Percentiles rank a stretch among this genome's conserved stretches.
Conservation (phyloP, 139 green algal genomes). For the Chlorella sorokiniana region DNA sequence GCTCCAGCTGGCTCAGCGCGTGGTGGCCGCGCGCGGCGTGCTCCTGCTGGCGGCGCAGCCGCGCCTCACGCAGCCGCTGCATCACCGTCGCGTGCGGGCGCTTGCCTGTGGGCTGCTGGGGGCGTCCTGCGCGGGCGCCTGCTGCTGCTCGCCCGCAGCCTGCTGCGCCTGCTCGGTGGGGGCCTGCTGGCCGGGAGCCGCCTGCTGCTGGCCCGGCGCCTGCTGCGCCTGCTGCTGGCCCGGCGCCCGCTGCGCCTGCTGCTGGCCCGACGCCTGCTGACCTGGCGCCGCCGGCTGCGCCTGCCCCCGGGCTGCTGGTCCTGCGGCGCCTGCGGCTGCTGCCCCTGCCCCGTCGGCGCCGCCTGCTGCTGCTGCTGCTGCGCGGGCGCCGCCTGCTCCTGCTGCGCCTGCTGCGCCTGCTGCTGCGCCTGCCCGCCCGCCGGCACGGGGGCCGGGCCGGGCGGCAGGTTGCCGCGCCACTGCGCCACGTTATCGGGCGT, state of each 20-base stretch:
- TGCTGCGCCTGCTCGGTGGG: conserved; percentile 4
- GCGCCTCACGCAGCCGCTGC: conserved; percentile 15
- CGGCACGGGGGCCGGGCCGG: neutral
- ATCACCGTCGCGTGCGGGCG: neutral
- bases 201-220: too few species aligned
- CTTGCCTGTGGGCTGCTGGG: neutral
- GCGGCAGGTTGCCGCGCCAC: neutral
- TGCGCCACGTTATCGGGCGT: neutral
- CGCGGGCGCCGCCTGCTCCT: neutral
- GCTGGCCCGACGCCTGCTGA: neutral
- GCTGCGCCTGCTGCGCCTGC: neutral
- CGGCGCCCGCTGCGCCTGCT: neutral
- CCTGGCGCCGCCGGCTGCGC: too few species aligned
- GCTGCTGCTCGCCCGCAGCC: neutral
- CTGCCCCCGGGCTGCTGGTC: neutral
- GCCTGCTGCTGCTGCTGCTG: neutral
- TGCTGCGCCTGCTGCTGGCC: neutral
- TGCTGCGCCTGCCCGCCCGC: neutral
- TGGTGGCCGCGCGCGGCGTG: neutral
- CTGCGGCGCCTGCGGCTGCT: neutral
- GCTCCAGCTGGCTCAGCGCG: conserved; percentile 27
- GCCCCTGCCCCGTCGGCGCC: neutral
- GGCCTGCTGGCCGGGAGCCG: too few species aligned
- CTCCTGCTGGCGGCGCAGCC: neutral
- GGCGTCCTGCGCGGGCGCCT: neutral